Evolutionary conservation across 1,139 yeast genomes (phyloP).

Genomic region (Meyerozyma guilliermondii): DNA sequence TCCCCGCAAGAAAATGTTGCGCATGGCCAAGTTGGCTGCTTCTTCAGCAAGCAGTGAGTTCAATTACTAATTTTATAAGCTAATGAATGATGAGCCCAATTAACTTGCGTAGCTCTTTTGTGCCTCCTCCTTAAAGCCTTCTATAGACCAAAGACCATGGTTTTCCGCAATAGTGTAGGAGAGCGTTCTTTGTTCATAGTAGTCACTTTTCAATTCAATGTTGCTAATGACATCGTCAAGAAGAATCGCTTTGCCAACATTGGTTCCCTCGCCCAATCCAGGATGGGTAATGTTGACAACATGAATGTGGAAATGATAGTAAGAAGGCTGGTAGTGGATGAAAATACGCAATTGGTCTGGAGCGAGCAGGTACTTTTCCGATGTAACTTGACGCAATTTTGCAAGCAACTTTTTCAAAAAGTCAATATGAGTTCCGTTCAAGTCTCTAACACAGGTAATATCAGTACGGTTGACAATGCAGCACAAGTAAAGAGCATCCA

Average conservation of each 20-base stretch:
- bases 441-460: slow-evolving; percentile 73
- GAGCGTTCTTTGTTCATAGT: slow-evolving; percentile 34
- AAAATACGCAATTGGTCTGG: slow-evolving; percentile 62
- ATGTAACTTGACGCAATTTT: slow-evolving; percentile 44
- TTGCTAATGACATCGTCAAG: slow-evolving; percentile 80
- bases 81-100: neutral
- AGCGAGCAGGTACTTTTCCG: slow-evolving; percentile 31
- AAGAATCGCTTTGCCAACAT: slow-evolving; percentile 76
- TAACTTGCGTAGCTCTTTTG: neutral
- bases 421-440: slow-evolving; percentile 51
- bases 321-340: slow-evolving; percentile 92
- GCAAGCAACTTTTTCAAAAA: slow-evolving; percentile 47
- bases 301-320: slow-evolving; percentile 92
- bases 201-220: slow-evolving; percentile 46
- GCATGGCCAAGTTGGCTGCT: slow-evolving; percentile 70
- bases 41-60: slow-evolving; percentile 66
- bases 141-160: slow-evolving; percentile 67
- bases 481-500: slow-evolving; percentile 70
- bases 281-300: slow-evolving; percentile 72
- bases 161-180: slow-evolving; percentile 68
- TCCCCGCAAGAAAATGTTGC: slow-evolving; percentile 66
- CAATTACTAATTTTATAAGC: slow-evolving; percentile 39
- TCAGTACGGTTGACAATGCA: slow-evolving; percentile 72
- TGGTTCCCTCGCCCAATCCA: slow-evolving; percentile 68
- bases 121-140: slow-evolving; percentile 8